Evolutionary conservation across 192 early-diverging fungal species (phyloP), one percentile per base, ranked within the genome.

Genomic region (Mortierella alpina): DNA sequence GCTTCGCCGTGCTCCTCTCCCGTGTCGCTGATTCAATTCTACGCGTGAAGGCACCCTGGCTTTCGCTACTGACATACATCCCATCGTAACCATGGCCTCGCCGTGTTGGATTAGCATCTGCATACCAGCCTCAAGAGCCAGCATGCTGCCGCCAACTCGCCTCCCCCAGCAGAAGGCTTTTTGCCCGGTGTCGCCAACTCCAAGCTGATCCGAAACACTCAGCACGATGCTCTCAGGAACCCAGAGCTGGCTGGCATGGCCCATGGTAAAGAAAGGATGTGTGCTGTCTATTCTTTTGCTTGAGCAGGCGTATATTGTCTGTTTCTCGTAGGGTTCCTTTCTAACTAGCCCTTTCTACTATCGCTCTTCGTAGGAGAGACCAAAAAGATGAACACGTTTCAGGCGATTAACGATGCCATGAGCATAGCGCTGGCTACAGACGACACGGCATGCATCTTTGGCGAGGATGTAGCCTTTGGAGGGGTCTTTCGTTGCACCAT

Each of bases 391-490:
- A 99, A 99, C 87, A 87, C 95, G 60, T 98, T 93, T 84, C 97
- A 98, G 76, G 89, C 95, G 3, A 88, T 99, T 14, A 99, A 99
- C 85, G 95, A 97, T 83, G 96, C 97, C 15, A 89, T 99, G 88
- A 87, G 91, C 17, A 92, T 90, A 54, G 94, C 95, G 11, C 78
- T 99, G 62, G 89, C 89, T 6, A 93, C 92, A 4, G 96, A 99
- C 83, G 93, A 97, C 9, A 96, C 88, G 7, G 92, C 96, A 2
- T 89, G 93, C 87, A 88, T 99, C 12, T 99, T 99, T 88, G 97
- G 97, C 50, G 96, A 99, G 78, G 97, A 99, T 86, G 96, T 99
- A 3, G 92, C 93, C 7, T 99, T 99, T 84, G 97, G 97, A 62
- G 97, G 97, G 8, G 97, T 99, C 9, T 99, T 99, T 83, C 88